These are phyloP conservation scores for Cladophialophora chaetospira DNA, from an alignment of 2,329 filamentous ascomycete species.

Conservation along the genomic window DNA sequence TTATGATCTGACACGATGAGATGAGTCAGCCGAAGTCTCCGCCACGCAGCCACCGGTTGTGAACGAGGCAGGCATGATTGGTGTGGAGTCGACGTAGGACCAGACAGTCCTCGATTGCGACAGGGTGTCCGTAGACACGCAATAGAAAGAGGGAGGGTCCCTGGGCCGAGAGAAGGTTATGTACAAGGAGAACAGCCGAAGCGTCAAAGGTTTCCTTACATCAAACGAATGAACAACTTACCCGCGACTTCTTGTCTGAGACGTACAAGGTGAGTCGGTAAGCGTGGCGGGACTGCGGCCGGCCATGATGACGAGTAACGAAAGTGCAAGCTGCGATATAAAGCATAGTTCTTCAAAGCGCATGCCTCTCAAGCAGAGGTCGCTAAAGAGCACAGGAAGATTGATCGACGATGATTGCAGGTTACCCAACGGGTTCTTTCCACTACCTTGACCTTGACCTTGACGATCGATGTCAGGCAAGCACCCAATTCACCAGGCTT, in stretches of 20 bases:
- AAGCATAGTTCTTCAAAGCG: background rate
- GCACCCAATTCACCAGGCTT: background rate
- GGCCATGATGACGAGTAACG: background rate
- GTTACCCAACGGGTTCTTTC: slow-evolving; percentile 4
- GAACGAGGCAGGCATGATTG: background rate
- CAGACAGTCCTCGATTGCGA: too few species aligned
- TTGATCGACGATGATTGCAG: background rate
- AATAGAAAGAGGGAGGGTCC: background rate
- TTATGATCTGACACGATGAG: background rate
- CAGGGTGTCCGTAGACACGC: background rate
- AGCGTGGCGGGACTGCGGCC: background rate
- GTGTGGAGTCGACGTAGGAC: background rate
- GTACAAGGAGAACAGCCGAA: background rate
- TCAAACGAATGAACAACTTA: background rate
- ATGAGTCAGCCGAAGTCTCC: background rate
- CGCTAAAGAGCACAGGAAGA: background rate
- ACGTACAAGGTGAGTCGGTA: background rate
- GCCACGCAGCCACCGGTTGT: background rate
- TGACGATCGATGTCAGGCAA: too few species aligned
- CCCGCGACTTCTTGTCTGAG: background rate
- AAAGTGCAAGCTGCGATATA: background rate
- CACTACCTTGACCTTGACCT: background rate
- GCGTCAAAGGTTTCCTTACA: background rate
- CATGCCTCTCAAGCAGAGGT: background rate
- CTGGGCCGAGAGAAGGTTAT: too few species aligned